Conservation (phyloP, 2,329 filamentous ascomycete species). For the Arthrobotrys pseudoclavata region DNA sequence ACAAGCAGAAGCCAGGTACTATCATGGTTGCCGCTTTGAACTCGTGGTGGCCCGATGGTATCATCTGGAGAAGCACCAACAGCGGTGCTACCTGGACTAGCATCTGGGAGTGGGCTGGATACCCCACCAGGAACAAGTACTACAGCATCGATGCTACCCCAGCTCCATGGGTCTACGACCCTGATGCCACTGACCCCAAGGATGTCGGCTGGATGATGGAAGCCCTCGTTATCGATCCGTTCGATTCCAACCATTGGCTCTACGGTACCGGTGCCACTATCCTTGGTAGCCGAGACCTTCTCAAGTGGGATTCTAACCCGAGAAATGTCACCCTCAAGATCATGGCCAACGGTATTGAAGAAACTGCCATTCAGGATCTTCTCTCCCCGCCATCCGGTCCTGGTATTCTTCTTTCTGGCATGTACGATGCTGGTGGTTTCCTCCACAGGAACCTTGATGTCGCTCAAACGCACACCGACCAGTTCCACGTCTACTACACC, state of each 20-base stretch:
- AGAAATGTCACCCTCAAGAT: slow-evolving; percentile 69
- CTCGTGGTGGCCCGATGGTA: slow-evolving; percentile 73
- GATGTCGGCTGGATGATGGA: slow-evolving; percentile 75
- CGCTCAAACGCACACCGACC: slow-evolving; percentile 67
- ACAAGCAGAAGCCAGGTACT: slow-evolving; percentile 71
- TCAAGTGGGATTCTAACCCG: slow-evolving; percentile 71
- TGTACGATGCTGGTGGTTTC: slow-evolving; percentile 71
- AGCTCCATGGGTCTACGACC: slow-evolving; percentile 71
- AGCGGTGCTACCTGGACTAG: slow-evolving; percentile 71
- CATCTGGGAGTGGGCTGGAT: slow-evolving; percentile 71
- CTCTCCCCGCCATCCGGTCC: slow-evolving; percentile 70
- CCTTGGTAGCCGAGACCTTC: slow-evolving; percentile 71
- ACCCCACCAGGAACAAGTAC: slow-evolving; percentile 68
- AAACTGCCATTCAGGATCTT: slow-evolving; percentile 70
- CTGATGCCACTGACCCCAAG: slow-evolving; percentile 69
- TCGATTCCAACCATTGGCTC: slow-evolving; percentile 74
- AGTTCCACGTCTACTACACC: slow-evolving; percentile 69
- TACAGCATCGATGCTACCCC: slow-evolving; percentile 69
- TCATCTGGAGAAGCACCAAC: slow-evolving; percentile 72
- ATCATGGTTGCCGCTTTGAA: slow-evolving; percentile 73
- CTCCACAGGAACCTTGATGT: slow-evolving; percentile 67
- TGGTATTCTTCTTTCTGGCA: slow-evolving; percentile 69
- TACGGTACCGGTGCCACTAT: slow-evolving; percentile 74
- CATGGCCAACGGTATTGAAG: slow-evolving; percentile 72
- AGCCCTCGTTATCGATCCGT: slow-evolving; percentile 72